phyloP scores from a whole-genome alignment of 306 rosid genomes.

The Acacia crassicarpa region DNA sequence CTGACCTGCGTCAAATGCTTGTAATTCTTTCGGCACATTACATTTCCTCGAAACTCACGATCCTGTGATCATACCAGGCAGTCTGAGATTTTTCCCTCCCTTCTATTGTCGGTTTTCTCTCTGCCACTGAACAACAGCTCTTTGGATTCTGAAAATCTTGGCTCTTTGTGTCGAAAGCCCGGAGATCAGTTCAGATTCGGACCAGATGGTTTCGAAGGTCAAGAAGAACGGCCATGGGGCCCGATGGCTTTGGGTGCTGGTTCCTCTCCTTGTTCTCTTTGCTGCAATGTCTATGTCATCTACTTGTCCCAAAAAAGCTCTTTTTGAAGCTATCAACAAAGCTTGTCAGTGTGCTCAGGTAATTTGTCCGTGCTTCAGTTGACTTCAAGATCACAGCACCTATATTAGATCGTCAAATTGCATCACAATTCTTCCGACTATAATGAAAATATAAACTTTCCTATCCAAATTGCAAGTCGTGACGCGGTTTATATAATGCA shows the following conservation, averaged over 20 bases:
- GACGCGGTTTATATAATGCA: not conserved
- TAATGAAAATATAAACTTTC: slow-evolving; percentile 12
- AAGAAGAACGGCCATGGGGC: slow-evolving; percentile 39
- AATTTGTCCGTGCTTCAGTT: slow-evolving; percentile 14
- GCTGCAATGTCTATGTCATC: slow-evolving; percentile 65
- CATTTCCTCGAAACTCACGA: not conserved
- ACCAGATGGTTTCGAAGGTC: slow-evolving; percentile 41
- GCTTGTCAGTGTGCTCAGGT: slow-evolving; percentile 77
- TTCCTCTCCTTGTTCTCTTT: slow-evolving; percentile 55
- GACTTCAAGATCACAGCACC: not conserved
- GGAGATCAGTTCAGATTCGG: slow-evolving; percentile 10
- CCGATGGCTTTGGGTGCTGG: slow-evolving; percentile 60
- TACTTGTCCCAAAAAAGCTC: slow-evolving; percentile 42
- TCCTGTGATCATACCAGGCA: not conserved
- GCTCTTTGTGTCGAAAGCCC: not conserved
- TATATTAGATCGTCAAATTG: not conserved
- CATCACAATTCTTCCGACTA: not conserved
- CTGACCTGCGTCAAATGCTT: slow-evolving; percentile 6
- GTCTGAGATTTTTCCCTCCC: not conserved
- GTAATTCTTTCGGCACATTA: not conserved
- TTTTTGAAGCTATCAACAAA: slow-evolving; percentile 51
- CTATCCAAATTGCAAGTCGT: slow-evolving; percentile 10
- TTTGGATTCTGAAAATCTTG: slow-evolving; percentile 12
- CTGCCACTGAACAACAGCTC: not conserved
- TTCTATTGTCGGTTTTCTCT: slow-evolving; percentile 14